Base-by-base conservation (phyloP, 1,284 basidiomycete genomes). In the Cutaneotrichosporon curvatum region DNA sequence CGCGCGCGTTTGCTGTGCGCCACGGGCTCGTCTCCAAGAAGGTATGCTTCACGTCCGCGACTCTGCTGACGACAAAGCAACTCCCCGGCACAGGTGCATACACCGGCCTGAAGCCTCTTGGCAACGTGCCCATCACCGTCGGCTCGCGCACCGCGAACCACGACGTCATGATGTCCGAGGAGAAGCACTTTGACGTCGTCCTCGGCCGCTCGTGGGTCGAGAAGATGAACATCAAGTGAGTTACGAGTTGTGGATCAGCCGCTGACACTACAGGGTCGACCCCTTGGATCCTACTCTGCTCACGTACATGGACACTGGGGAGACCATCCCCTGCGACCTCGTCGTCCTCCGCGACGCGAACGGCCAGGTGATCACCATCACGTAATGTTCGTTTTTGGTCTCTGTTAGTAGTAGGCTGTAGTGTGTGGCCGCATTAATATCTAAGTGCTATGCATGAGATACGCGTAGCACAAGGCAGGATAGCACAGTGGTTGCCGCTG, bases 171-270 rank as follows among this genome's bases (percentile, higher is more conserved):
- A 68, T 97, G 28, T 86, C 86, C 9, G 94, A 98, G 68, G 92
- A 96, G 70, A 83, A 84, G 19, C 92, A 96, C 68, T 98, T 98
- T 72, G 92, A 96, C 60, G 88, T 96, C 40, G 87, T 97, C 18
- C 78, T 98, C 2, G 94, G 94, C 4, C 79, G 94, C 35, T 84
- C 86, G 25, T 98, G 97, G 75, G 85, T 92, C 71, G 95, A 98
- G 72, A 82, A 82, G 63, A 79, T 94, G 59, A 83, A 85, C 58
- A 81, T 98, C 57, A 83, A 71, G 68, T 71, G 55, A 50, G 68
- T 63, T 3, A n/a, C n/a, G n/a, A n/a, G n/a, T n/a, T n/a, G n/a
- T n/a, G n/a, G 14, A 28, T 7, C 25, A 7, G 25, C 25, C 12
- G 42, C 44, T 45, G 25, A 50, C 44, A 7, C 18, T 20, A n/a